Evolutionary conservation across 139 green algal species (phyloP), one percentile per base, ranked within the genome.

Genomic region (Gonium pectorale): DNA sequence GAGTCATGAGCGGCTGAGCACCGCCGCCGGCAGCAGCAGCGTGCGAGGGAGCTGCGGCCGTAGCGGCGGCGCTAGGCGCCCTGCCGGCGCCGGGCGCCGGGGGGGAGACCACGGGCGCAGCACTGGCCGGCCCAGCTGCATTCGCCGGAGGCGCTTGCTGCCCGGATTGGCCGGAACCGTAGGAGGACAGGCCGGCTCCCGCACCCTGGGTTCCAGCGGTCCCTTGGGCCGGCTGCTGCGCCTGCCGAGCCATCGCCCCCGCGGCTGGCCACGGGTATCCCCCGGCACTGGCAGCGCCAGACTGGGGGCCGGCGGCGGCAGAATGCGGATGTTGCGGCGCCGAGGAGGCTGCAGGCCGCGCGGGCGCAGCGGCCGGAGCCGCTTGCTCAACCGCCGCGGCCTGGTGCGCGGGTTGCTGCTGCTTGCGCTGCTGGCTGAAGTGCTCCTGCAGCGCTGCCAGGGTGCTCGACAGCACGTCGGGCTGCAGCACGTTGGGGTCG

Each of bases 371-470:
- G 38, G 60, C 29, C 22, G 60, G 6, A 41, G 60, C 60, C 8
- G 60, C 60, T n/a, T 74, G 67, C 37, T 52, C 40, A 35, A 56
- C 13, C 49, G 17, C 13, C 49, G 49, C 19, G 6, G 22, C 56
- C 17, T 38, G 2, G 67, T 31, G 67, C 35, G 38, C 17, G 2
- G 67, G 40, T 54, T 52, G 67, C 43, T 40, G 68, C 44, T 27
- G 68, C 15, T 60, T 41, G 5, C 11, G 49, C 27, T 70, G 54
- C 26, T 69, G 38, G 41, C 46, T 64, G 26, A 83, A 83, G 77
- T 83, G 77, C 62, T 83, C 43, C 77, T 83, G 77, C 41, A 83
- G 62, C 43, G 77, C 77, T 26, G 77, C 77, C 31, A 83, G 60
- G 3, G 77, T 72, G 60, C 77, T 83, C 22, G 60, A 64, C 41